phyloP scores from a whole-genome alignment of 495 filamentous ascomycete species.

The Pyrenopolyporus hunteri region DNA sequence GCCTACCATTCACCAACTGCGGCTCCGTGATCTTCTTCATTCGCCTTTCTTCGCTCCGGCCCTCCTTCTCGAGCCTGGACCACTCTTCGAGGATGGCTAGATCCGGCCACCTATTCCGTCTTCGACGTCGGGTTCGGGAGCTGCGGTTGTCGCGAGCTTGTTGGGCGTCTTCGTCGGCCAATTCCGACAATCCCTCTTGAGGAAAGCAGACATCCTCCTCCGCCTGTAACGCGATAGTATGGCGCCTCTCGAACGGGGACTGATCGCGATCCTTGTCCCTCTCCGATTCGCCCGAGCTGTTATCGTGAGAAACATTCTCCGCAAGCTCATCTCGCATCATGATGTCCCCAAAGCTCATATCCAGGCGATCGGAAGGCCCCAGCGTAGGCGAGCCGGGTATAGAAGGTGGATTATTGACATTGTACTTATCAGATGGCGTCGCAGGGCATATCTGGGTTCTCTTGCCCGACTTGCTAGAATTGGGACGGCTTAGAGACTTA shows the following conservation, averaged over 20 bases:
- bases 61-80: constrained; percentile 90
- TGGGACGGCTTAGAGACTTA: constrained; percentile 43
- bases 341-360: constrained; percentile 77
- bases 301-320: constrained; percentile 49
- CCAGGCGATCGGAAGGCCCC: constrained; percentile 54
- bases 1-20: constrained; percentile 82
- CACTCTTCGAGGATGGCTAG: constrained; percentile 84
- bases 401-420: constrained; percentile 97
- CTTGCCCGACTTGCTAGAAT: constrained; percentile 50
- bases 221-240: constrained; percentile 60
- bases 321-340: constrained; percentile 69
- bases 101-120: constrained; percentile 62
- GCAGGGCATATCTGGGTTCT: constrained; percentile 42
- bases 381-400: constrained; percentile 77
- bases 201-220: constrained; percentile 96
- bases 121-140: constrained; percentile 55
- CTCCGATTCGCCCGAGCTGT: constrained; percentile 52
- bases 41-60: constrained; percentile 81
- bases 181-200: constrained; percentile 73
- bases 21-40: constrained; percentile 94
- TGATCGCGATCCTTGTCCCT: constrained; percentile 37
- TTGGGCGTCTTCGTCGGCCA: constrained; percentile 75
- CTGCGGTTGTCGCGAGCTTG: constrained; percentile 35
- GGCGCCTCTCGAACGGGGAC: constrained; percentile 50
- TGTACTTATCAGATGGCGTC: constrained; percentile 60